Percentiles rank a stretch among this genome's conserved stretches.
Conservation (phyloP, 1,139 yeast species). For the Sugiyamaella pinicola region DNA sequence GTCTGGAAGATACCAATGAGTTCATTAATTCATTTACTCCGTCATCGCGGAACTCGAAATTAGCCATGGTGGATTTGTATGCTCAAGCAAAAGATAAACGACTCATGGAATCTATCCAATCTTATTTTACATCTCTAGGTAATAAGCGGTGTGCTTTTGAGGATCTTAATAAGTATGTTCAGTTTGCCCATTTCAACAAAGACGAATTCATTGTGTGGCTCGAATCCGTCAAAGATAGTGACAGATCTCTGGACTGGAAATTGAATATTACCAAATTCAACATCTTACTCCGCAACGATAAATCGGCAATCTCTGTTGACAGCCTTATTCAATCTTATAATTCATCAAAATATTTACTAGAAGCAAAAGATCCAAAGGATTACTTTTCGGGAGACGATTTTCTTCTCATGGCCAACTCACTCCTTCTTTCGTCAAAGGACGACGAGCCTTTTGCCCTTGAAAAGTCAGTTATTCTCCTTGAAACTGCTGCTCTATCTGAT, state of each 20-base stretch:
- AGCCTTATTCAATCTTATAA: constrained; percentile 46
- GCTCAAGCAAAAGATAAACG: constrained; percentile 22
- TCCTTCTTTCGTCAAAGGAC: constrained; percentile 27
- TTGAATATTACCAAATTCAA: constrained; percentile 57
- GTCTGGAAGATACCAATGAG: constrained; percentile 39
- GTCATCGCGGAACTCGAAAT: constrained; percentile 55
- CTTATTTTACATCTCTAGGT: constrained; percentile 51
- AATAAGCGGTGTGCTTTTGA: constrained; percentile 61
- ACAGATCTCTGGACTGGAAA: constrained; percentile 41
- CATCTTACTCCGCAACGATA: constrained; percentile 32
- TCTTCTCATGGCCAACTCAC: constrained; percentile 50
- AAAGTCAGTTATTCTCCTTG: constrained; percentile 51
- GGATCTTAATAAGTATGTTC: constrained; percentile 48
- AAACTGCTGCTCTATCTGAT: constrained; percentile 53
- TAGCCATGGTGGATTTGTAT: constrained; percentile 57
- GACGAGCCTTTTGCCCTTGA: constrained; percentile 29
- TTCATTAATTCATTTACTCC: constrained; percentile 37
- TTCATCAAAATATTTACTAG: constrained; percentile 39
- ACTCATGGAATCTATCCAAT: constrained; percentile 38
- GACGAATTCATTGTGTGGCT: constrained; percentile 29
- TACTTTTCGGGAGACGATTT: constrained; percentile 69
- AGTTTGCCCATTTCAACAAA: constrained; percentile 17
- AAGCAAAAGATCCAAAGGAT: constrained; percentile 56
- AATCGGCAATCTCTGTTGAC: constrained; percentile 27
- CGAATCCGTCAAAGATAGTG: constrained; percentile 32